Evolutionary conservation across 306 rosid species (phyloP).

Genomic region (Gastrolobium villosum): DNA sequence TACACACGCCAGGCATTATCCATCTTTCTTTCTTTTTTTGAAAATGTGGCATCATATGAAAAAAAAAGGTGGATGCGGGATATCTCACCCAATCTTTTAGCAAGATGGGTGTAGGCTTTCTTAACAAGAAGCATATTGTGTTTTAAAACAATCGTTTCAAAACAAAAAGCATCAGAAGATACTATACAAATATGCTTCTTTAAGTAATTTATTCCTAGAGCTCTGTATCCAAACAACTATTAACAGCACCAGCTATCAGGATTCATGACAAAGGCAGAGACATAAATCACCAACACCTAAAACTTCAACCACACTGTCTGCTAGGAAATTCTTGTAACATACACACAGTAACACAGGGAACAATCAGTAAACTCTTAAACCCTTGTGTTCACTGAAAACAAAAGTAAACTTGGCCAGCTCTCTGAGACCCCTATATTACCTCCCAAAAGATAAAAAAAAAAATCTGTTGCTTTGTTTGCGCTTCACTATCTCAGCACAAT

Average conservation of each 20-base stretch:
- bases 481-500: constrained; percentile 26
- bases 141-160: background rate
- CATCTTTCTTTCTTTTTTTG: background rate
- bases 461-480: constrained; percentile 31
- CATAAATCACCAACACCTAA: constrained; percentile 31
- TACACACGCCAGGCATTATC: constrained; percentile 18
- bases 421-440: constrained; percentile 23
- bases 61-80: background rate
- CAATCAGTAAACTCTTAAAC: constrained; percentile 13
- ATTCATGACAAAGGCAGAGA: background rate
- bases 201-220: constrained; percentile 27
- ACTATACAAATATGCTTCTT: background rate
- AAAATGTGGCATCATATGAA: background rate
- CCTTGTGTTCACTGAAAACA: background rate
- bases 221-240: constrained; percentile 33
- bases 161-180: constrained; percentile 19
- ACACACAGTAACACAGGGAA: constrained; percentile 8
- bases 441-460: too few species aligned
- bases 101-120: constrained; percentile 18
- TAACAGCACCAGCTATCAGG: constrained; percentile 27
- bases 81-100: constrained; percentile 4
- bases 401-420: constrained; percentile 7
- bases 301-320: constrained; percentile 14
- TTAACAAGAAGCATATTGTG: constrained; percentile 27
- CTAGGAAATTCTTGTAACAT: constrained; percentile 19